Conservation (phyloP, 1,284 basidiomycete species). For the Cryptococcus sp. region DNA sequence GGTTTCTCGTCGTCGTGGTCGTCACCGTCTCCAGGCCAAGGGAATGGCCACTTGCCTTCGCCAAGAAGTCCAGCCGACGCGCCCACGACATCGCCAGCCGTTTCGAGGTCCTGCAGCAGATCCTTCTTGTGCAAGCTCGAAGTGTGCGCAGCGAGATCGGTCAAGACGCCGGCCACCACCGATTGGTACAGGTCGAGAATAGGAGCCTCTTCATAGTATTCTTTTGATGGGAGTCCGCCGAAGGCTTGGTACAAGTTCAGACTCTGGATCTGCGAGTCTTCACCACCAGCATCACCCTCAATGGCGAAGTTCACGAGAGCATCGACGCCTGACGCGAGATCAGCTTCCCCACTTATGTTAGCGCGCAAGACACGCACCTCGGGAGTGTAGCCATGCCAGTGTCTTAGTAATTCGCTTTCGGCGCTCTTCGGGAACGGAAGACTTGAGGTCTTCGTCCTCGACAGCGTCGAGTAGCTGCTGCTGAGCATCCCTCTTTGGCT, state of each 20-base stretch:
- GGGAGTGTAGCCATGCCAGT: conserved; percentile 81
- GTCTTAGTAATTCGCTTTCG: conserved; percentile 64
- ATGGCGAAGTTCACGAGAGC: conserved; percentile 75
- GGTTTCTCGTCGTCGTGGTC: conserved; percentile 23
- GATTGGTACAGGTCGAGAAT: conserved; percentile 70
- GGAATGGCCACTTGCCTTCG: conserved; percentile 70
- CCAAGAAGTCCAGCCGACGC: conserved; percentile 19
- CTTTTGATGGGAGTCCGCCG: conserved; percentile 88
- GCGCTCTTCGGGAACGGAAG: conserved; percentile 61
- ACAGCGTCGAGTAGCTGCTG: conserved; percentile 6
- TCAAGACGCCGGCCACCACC: conserved; percentile 69
- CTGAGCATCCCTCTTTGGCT: neutral
- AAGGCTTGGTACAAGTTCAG: conserved; percentile 82
- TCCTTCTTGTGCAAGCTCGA: conserved; percentile 12
- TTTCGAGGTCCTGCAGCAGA: conserved; percentile 9
- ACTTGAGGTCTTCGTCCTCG: conserved; percentile 5
- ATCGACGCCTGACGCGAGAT: conserved; percentile 62
- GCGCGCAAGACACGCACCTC: conserved; percentile 58
- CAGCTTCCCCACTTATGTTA: neutral
- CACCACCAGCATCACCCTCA: conserved; percentile 80
- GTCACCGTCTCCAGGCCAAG: conserved; percentile 58
- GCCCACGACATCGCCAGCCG: conserved; percentile 27
- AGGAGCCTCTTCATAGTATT: conserved; percentile 83
- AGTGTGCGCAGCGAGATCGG: conserved; percentile 57
- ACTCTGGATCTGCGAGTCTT: conserved; percentile 83